A percentile compares a stretch with the other conserved stretches of the same genome.
Evolutionary conservation across 2,329 filamentous ascomycete species (phyloP).

Genomic region (Ophiosphaerella herpotricha): DNA sequence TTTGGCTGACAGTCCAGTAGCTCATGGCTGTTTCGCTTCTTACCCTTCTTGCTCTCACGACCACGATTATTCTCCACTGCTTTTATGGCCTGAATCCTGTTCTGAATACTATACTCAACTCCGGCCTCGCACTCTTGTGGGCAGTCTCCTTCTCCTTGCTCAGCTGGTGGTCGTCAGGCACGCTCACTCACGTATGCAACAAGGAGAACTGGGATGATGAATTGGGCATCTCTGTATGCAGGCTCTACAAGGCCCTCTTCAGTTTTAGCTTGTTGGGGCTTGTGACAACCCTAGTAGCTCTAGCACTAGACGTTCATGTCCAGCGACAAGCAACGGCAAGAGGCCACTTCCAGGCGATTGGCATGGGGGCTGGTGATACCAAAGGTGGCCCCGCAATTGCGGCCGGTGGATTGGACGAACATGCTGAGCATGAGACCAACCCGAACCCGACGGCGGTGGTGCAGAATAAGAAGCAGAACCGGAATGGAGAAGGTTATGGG

Average conservation of each 20-base stretch:
- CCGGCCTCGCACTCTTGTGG: constrained; percentile 57
- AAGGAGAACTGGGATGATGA: constrained; percentile 58
- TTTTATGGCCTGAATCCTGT: constrained; percentile 57
- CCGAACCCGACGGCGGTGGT: constrained; percentile 28
- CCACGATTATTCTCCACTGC: constrained; percentile 58
- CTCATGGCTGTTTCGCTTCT: constrained; percentile 50
- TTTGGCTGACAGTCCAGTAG: constrained; percentile 40
- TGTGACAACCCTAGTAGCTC: constrained; percentile 52
- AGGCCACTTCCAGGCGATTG: constrained; percentile 57
- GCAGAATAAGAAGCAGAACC: constrained; percentile 6
- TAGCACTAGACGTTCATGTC: constrained; percentile 58
- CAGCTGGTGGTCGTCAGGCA: constrained; percentile 59
- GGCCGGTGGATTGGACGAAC: neutral
- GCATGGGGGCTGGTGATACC: constrained; percentile 41
- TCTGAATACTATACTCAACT: constrained; percentile 57
- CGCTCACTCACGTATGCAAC: constrained; percentile 58
- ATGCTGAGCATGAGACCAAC: constrained; percentile 23
- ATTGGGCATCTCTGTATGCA: constrained; percentile 60
- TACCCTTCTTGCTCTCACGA: constrained; percentile 57
- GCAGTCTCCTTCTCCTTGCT: constrained; percentile 57
- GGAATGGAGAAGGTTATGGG: constrained; percentile 44
- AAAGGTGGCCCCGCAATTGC: constrained; percentile 23
- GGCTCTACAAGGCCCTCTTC: constrained; percentile 65
- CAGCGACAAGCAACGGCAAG: constrained; percentile 45
- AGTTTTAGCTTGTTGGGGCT: constrained; percentile 57